These are phyloP conservation scores for Paspalum vaginatum DNA, from an alignment of 176 grass and related monocot species.

Conservation along the genomic window DNA sequence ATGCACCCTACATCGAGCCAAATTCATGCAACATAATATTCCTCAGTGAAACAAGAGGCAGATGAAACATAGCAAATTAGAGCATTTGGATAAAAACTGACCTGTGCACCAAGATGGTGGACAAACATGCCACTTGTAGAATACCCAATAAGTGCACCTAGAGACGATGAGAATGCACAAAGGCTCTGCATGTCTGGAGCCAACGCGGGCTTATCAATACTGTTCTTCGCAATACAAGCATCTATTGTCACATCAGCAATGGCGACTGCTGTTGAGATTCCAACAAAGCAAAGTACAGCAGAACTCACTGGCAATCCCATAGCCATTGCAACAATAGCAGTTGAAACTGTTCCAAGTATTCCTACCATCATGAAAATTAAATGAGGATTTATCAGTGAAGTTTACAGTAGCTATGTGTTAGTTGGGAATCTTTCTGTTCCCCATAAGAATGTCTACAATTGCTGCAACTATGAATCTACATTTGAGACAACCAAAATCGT, in stretches of 20 bases:
- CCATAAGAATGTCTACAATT: not conserved
- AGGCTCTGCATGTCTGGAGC: constrained; percentile 94
- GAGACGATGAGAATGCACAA: constrained; percentile 69
- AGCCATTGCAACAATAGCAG: constrained; percentile 51
- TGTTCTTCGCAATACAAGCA: constrained; percentile 90
- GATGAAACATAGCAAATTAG: constrained; percentile 18
- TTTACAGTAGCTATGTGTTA: not conserved
- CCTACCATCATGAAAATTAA: constrained; percentile 49
- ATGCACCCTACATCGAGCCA: constrained; percentile 58
- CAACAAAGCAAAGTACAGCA: constrained; percentile 73
- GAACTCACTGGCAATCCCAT: constrained; percentile 50
- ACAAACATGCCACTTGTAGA: constrained; percentile 82
- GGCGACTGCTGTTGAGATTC: constrained; percentile 68
- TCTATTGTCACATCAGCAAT: constrained; percentile 91
- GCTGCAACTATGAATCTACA: not conserved
- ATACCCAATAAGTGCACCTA: constrained; percentile 80
- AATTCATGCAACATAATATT: not conserved
- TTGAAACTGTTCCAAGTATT: constrained; percentile 53
- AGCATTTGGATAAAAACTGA: constrained; percentile 15
- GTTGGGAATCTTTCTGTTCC: not conserved
- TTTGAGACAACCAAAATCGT: not conserved
- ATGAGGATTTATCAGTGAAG: not conserved
- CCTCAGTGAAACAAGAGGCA: constrained; percentile 22
- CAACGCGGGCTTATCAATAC: constrained; percentile 77
- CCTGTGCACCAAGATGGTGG: constrained; percentile 77